Percentiles rank a stretch among this genome's conserved stretches.
Conservation (phyloP, 768 basidiomycete species). For the Calocybe indica region DNA sequence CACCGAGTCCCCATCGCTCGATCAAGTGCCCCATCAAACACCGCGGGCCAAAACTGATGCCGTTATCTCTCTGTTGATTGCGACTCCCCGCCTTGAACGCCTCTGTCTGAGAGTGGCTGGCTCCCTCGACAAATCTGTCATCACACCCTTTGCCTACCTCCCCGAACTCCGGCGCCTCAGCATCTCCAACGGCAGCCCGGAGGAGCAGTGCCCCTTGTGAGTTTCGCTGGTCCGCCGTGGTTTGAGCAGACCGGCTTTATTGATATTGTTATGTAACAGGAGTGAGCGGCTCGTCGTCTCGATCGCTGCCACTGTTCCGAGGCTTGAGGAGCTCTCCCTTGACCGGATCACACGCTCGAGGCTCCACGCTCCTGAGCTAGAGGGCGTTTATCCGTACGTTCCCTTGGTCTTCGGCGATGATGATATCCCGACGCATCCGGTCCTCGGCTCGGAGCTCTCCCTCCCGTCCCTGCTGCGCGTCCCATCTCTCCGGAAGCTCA, state of each 20-base stretch:
- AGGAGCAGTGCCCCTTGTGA: conserved; percentile 37
- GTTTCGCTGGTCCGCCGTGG: conserved; percentile 12
- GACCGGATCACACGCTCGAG: conserved; percentile 62
- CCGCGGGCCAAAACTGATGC: conserved; percentile 34
- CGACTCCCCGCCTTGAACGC: conserved; percentile 40
- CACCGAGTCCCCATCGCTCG: conserved; percentile 16
- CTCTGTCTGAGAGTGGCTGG: conserved; percentile 44
- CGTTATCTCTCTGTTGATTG: conserved; percentile 43
- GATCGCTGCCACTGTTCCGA: conserved; percentile 54
- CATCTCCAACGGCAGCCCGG: conserved; percentile 40
- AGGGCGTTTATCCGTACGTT: conserved; percentile 46
- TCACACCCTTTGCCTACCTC: conserved; percentile 42
- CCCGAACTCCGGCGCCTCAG: conserved; percentile 36
- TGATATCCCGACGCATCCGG: conserved; percentile 50
- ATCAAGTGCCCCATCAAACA: conserved; percentile 11
- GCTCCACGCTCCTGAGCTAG: conserved; percentile 56
- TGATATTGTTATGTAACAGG: conserved; percentile 22
- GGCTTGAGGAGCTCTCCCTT: conserved; percentile 50
- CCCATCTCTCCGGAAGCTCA: conserved; percentile 53
- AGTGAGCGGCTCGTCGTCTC: conserved; percentile 68
- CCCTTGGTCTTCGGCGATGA: conserved; percentile 59
- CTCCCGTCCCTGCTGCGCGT: conserved; percentile 65
- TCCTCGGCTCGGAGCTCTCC: conserved; percentile 49
- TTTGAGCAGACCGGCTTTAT: not conserved
- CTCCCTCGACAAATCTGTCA: conserved; percentile 41